Evolutionary conservation across 2,329 filamentous ascomycete genomes (phyloP).

Genomic region (Microdochium bolleyi): DNA sequence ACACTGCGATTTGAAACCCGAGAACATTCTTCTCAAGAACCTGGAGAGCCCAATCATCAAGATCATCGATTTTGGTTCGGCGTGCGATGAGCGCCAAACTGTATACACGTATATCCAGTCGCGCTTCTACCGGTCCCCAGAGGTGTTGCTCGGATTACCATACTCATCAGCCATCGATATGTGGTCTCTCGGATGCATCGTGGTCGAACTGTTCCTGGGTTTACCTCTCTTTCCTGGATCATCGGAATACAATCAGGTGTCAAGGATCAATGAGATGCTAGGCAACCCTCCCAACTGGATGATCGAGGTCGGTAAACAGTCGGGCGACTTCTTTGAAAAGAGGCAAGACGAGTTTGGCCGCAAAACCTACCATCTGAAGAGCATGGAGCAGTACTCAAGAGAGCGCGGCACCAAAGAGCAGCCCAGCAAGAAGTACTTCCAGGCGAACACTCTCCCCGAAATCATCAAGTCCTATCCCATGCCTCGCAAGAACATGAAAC

Average conservation of each 20-base stretch:
- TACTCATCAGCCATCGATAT: constrained; percentile 99
- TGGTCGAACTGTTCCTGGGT: constrained; percentile 93
- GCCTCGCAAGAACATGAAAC: constrained; percentile 99
- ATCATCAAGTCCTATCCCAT: constrained; percentile 98
- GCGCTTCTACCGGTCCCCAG: constrained; percentile 92
- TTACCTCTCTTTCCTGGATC: constrained; percentile 92
- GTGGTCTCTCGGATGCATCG: constrained; percentile 98
- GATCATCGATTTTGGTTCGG: constrained; percentile 98
- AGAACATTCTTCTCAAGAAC: constrained; percentile 97
- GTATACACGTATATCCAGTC: constrained; percentile 99
- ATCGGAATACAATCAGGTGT: constrained; percentile 98
- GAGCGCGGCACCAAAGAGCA: constrained; percentile 97
- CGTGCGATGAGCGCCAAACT: constrained; percentile 95
- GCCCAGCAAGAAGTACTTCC: constrained; percentile 99
- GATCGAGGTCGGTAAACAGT: constrained; percentile 98
- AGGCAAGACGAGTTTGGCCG: constrained; percentile 83
- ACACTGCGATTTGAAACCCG: constrained; percentile 95
- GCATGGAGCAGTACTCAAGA: constrained; percentile 94
- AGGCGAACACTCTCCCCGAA: constrained; percentile 85
- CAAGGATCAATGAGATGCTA: constrained; percentile 95
- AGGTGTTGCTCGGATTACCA: constrained; percentile 88
- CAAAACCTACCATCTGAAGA: constrained; percentile 85
- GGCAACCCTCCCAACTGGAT: constrained; percentile 97
- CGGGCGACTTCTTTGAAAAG: constrained; percentile 96
- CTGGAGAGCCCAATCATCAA: constrained; percentile 99